Evolutionary conservation across 768 basidiomycete genomes (phyloP).

Genomic region (Galerina marginata): DNA sequence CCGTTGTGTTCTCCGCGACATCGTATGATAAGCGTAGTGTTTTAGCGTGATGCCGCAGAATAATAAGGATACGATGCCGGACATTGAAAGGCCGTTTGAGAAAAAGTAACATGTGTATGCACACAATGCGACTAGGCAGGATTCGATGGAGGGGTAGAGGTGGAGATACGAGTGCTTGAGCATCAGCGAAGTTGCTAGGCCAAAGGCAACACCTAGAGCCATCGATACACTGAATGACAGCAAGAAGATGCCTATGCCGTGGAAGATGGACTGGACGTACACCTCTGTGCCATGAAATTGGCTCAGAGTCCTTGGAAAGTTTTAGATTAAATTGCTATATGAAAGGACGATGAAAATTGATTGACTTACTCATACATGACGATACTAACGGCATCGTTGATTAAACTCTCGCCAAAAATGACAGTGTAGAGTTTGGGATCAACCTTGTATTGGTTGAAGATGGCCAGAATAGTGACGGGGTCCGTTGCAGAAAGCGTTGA

Average conservation of each 20-base stretch:
- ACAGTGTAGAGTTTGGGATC: constrained; percentile 97
- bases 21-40: constrained; percentile 99
- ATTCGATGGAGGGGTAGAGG: constrained; percentile 91
- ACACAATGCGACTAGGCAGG: constrained; percentile 92
- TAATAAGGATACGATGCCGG: constrained; percentile 94
- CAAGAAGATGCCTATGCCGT: constrained; percentile 97
- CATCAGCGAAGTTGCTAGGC: constrained; percentile 87
- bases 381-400: constrained; percentile 99
- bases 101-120: constrained; percentile 99
- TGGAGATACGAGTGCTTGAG: constrained; percentile 92
- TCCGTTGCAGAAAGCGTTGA: constrained; percentile 97
- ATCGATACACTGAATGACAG: constrained; percentile 94
- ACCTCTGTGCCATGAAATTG: constrained; percentile 92
- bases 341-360: constrained; percentile 1
- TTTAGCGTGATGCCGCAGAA: constrained; percentile 99
- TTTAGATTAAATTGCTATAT: not conserved
- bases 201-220: constrained; percentile 91
- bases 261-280: constrained; percentile 86
- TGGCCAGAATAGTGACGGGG: constrained; percentile 96
- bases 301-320: constrained; percentile 72
- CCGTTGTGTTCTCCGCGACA: constrained; percentile 93
- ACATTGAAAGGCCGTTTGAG: constrained; percentile 94
- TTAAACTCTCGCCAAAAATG: constrained; percentile 95
- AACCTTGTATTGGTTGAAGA: constrained; percentile 98
- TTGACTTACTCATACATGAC: constrained; percentile 99